Base-by-base conservation (phyloP, 2,329 filamentous ascomycete species). In the Thielaviopsis cerberus region DNA sequence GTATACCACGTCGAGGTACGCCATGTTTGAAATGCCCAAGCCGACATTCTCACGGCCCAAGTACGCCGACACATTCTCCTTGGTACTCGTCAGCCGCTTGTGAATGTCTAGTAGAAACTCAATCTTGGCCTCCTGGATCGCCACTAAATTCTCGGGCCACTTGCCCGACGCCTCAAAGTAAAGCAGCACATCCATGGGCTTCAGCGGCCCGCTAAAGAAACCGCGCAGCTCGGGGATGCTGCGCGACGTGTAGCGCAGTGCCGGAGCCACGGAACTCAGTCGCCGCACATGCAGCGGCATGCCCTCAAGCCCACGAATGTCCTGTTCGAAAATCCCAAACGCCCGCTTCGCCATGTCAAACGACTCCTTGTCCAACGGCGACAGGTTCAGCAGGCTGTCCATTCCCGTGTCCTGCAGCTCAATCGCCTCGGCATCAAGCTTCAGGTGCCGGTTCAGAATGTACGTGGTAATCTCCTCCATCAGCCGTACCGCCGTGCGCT, bases 101-200 rank as follows among this genome's bases (percentile, higher is more conserved):
- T 83, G 81, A 59, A 95, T 82, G 64, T 83, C 80, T 3, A 96
- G 72, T 3, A 92, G 75, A 67, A 98, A 94, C 3, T 94, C 92
- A 45, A 94, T 79, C 70, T 98, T 98, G 13, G 89, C 90, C 66
- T 89, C 82, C 68, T 98, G 92, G 58, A 97, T 95, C 4, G 91
- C 90, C 3, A 80, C 80, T 8, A 97, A 72, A 66, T 94, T 88
- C 66, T 97, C 90, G 0, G 92, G 92, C 92, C 92, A 98, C 64
- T 88, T 85, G 52, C 82, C 84, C 6, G 92, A 97, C 4, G 86
- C 87, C 71, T 98, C 92, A 64, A 98, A 97, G 66, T 91, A 90
- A 53, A 98, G 76, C 50, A 89, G 78, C 30, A 94, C 79, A 63
- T 94, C 83, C 63, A 90, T 84, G 0, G 87, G 84, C 20, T 59